These are phyloP conservation scores for Cryptococcus sp. DNA, from an alignment of 1,284 basidiomycete genomes.

Conservation along the genomic window DNA sequence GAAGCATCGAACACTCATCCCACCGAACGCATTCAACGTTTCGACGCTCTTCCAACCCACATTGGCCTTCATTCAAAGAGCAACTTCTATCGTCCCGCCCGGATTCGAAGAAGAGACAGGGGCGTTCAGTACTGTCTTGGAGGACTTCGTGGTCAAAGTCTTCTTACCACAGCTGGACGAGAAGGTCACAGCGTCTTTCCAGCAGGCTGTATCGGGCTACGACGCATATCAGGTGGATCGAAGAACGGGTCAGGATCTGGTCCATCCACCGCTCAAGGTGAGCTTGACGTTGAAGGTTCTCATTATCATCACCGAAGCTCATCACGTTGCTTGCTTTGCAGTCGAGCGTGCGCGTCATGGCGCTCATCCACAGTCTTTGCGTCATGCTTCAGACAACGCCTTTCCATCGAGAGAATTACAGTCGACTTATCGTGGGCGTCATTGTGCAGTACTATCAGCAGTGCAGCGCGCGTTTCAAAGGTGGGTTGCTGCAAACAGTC, in stretches of 20 bases:
- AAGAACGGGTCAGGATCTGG: slow-evolving; percentile 15
- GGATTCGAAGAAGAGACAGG: slow-evolving; percentile 67
- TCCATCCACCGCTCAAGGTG: slow-evolving; percentile 64
- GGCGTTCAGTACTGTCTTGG: slow-evolving; percentile 68
- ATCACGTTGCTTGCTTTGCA: slow-evolving; percentile 44
- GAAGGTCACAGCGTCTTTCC: slow-evolving; percentile 85
- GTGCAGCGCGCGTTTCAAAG: slow-evolving; percentile 84
- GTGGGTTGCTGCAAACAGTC: slow-evolving; percentile 15
- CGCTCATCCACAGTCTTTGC: slow-evolving; percentile 88
- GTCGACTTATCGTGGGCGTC: slow-evolving; percentile 89
- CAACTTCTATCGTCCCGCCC: slow-evolving; percentile 68
- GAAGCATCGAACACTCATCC: slow-evolving; percentile 82
- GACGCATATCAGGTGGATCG: slow-evolving; percentile 71
- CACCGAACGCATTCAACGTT: slow-evolving; percentile 93
- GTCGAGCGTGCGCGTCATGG: slow-evolving; percentile 82
- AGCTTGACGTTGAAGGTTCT: slow-evolving; percentile 16
- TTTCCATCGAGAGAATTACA: slow-evolving; percentile 92
- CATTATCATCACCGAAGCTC: not conserved
- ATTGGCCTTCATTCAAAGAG: slow-evolving; percentile 76
- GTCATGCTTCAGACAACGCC: slow-evolving; percentile 91
- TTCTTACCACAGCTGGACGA: slow-evolving; percentile 96
- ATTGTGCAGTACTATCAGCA: slow-evolving; percentile 96
- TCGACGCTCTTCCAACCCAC: slow-evolving; percentile 92
- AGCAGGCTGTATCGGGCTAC: slow-evolving; percentile 75
- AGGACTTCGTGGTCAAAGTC: slow-evolving; percentile 91